Base-by-base conservation (phyloP, 129 eudicot species). In the Centrapalus pauciflorus region DNA sequence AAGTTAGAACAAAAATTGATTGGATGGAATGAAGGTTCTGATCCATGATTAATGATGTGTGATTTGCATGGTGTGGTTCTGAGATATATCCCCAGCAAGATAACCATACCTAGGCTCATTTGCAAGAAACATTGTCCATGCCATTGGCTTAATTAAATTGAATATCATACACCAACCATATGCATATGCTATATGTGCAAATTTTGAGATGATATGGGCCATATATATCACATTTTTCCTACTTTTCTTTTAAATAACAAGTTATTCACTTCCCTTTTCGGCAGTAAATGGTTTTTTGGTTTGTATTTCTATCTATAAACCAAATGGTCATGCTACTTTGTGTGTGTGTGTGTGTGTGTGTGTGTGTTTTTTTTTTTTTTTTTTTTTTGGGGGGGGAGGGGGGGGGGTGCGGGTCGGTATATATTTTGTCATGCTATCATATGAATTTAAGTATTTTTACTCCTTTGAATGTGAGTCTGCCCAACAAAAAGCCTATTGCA, bases 371-470 rank as follows among this genome's bases (percentile, higher is more conserved):
- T n/a, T n/a, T n/a, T n/a, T n/a, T n/a, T n/a, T n/a, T n/a, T n/a
- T n/a, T n/a, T n/a, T n/a, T n/a, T n/a, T n/a, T n/a, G n/a, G n/a
- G n/a, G n/a, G n/a, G n/a, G n/a, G n/a, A n/a, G n/a, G n/a, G n/a
- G n/a, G n/a, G n/a, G n/a, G n/a, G n/a, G n/a, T n/a, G n/a, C n/a
- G n/a, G n/a, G n/a, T 59, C 30, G 65, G 13, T n/a, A 5, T 25
- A 66, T 21, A 10, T 49, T n/a, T 49, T 30, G 13, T 49, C 61
- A 29, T 48, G 45, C 11, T 19, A 66, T 66, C 60, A 32, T 71
- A 43, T 57, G 48, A 45, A 45, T 37, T 43, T 40, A 20, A 19
- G 21, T 69, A 55, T 56, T 38, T n/a, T n/a, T n/a, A n/a, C n/a
- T n/a, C n/a, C n/a, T n/a, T 27, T 68, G 40, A 34, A 67, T 35